Conservation (phyloP, 139 green algal genomes). For the Raphidocelis subcapitata region DNA sequence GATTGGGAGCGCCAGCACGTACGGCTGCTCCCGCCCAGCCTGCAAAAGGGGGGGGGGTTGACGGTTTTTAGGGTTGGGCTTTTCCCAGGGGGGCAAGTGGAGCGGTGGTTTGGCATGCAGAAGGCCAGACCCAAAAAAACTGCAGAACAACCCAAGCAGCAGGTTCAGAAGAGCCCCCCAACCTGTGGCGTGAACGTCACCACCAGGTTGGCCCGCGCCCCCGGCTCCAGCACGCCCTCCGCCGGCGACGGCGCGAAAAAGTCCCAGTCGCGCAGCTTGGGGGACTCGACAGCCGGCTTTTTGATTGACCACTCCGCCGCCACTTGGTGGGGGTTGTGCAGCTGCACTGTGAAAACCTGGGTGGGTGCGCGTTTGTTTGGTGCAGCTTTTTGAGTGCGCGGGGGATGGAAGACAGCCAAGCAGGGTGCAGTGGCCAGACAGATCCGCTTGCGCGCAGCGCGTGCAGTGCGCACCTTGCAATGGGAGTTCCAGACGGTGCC, state of each 20-base stretch:
- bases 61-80: constrained; percentile 39
- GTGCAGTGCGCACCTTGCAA: constrained; percentile 44
- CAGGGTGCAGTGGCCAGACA: background rate
- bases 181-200: constrained; percentile 56
- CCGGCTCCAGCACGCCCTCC: constrained; percentile 54
- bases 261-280: constrained; percentile 60
- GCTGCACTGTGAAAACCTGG: constrained; percentile 62
- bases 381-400: too few species aligned
- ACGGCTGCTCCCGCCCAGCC: constrained; percentile 8
- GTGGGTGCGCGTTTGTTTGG: too few species aligned
- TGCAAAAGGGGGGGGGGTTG: background rate
- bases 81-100: too few species aligned
- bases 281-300: constrained; percentile 52
- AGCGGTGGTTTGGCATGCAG: too few species aligned
- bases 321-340: constrained; percentile 73
- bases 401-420: too few species aligned
- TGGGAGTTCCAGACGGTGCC: constrained; percentile 57
- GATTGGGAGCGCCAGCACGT: constrained; percentile 55
- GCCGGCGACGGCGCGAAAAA: constrained; percentile 45
- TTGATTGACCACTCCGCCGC: constrained; percentile 69
- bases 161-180: background rate
- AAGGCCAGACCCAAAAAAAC: too few species aligned
- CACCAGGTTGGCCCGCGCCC: constrained; percentile 47
- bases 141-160: too few species aligned
- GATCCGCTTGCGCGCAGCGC: background rate